Evolutionary conservation across 2,329 filamentous ascomycete species (phyloP), one percentile per base, ranked within the genome.

Genomic region (Hypoxylon sp.): DNA sequence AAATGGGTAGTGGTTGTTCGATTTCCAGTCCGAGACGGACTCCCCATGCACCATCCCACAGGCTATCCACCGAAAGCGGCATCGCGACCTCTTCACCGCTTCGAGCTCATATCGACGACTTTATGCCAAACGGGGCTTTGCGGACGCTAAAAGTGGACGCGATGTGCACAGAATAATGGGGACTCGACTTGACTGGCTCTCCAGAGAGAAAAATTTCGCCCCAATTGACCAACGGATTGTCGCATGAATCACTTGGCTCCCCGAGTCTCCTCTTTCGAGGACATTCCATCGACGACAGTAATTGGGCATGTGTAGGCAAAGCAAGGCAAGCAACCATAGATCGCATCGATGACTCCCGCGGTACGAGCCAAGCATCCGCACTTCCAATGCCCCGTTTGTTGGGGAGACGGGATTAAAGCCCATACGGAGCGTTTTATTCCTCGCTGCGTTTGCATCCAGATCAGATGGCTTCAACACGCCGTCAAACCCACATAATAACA

Each of bases 71-170:
- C 74, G 39, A 72, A 74, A 75, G 51, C 39, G 68, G 74, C 67
- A 72, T 75, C 73, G 73, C 65, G 71, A 75, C 50, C 65, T 65
- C 68, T 63, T 76, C 75, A 76, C 75, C 75, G 75, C 75, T 72
- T 63, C 67, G 63, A 70, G 9, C 64, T 55, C 64, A 60, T 66
- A 58, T 72, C 61, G 57, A 71, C 62, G 64, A 19, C 63, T 66
- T 63, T 59, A 67, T 64, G 62, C 48, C 39, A 60, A 64, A 63
- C 50, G 58, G 60, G 63, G 56, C 54, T 53, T 65, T 52, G 61
- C 64, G 46, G 57, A 37, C 58, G 60, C 66, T 60, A 57, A 68
- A 72, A 72, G 65, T 56, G 57, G 69, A 56, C 68, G 68, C 65
- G 39, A 69, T 71, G 68, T 70, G 17, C 55, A 72, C 46, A 52